Evolutionary conservation across 192 early-diverging fungal genomes (phyloP), one percentile per base, ranked within the genome.

Genomic region (Thoreauomyces humboldtii): DNA sequence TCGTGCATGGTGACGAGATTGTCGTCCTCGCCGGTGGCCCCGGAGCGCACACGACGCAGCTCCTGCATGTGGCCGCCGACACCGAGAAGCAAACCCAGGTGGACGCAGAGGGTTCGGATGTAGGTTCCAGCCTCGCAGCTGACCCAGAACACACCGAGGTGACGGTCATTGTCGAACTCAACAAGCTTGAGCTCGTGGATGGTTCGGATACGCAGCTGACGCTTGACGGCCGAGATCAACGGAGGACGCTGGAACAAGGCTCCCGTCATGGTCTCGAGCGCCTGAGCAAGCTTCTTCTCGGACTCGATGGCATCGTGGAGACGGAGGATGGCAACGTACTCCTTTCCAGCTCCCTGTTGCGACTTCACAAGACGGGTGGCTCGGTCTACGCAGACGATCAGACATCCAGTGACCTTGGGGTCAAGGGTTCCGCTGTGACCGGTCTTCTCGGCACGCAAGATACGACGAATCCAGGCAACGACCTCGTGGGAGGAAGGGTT

Each of bases 401-500:
- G 82, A 71, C 96, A 98, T 29, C 96, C 96, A 12, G 96, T 99
- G 22, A 99, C 96, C 74, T 99, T 99, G 58, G 96, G 96, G 81
- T 99, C 96, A 6, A 99, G 87, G 7, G 96, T 99, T 44, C 96
- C 96, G 71, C 87, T 89, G 85, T 99, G 96, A 28, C 96, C 96
- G 45, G 96, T 99, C 75, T 99, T 99, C 69, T 99, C 94, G 25
- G 93, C 92, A 56, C 91, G 87, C 51, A 99, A 86, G 59, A 99
- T 99, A 61, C 95, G 90, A 36, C 92, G 87, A 74, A 99, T 94
- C 96, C 96, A 99, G 56, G 96, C 96, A 52, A 99, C 96, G 24
- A 99, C 96, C 79, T 99, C 96, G 84, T 99, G 96, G 46, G 96
- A 99, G 53, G 95, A 98, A 53, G 96, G 96, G 82, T 99, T 99